Evolutionary conservation across 192 early-diverging fungal species (phyloP), one percentile per base, ranked within the genome.

Genomic region (Neocallimastix lanati): DNA sequence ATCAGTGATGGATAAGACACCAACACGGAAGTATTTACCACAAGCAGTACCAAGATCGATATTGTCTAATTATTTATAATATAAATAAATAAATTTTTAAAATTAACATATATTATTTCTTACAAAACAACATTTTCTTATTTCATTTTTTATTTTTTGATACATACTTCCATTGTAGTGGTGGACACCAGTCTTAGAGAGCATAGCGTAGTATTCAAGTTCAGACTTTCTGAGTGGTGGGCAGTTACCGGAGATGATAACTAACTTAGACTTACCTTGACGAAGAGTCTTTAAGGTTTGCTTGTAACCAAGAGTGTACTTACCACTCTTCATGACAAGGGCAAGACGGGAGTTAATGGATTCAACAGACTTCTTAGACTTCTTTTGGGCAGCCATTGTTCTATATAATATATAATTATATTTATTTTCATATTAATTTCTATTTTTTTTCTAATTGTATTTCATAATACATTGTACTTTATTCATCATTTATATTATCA

Each of bases 131-230:
- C 3, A 2, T 21, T 21, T 50, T 50, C 5, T 38, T 38, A 38
- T 14, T 38, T 38, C 4, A 14, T 12, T 38, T 38, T 38, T 38
- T 38, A 14, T 38, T 38, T 14, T 15, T 38, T 58, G 29, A 86
- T 81, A 90, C 93, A 89, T 89, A 95, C 93, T 96, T 85, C 97
- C 97, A 85, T 88, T 87, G 93, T 95, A 96, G 96, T 99, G 97
- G 93, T 99, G 97, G 85, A 99, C 97, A 90, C 91, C 91, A 85
- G 97, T 98, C 93, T 99, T 99, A 90, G 96, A 95, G 82, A 99
- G 92, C 98, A 99, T 99, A 87, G 98, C 98, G 92, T 99, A 99
- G 95, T 99, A 99, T 91, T 99, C 96, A 84, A 99, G 93, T 92
- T 99, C 98, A 80, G 94, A 95, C 93, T 98, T 99, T 89, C 98